Evolutionary conservation across 2,329 filamentous ascomycete species (phyloP).

Genomic region (Incumbomyces lentus): DNA sequence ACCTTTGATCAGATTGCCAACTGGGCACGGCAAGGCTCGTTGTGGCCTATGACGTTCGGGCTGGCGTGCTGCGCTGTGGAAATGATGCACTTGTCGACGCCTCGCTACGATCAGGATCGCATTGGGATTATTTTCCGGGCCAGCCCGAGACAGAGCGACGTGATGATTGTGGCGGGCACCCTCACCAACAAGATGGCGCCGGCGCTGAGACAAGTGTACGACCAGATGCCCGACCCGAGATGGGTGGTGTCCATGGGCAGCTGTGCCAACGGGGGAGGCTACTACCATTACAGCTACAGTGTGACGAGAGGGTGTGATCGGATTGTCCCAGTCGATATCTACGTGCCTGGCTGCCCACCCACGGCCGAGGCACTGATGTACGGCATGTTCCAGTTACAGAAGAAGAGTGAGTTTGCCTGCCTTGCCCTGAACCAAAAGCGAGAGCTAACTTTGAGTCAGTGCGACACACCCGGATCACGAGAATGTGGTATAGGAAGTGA

Average conservation of each 20-base stretch:
- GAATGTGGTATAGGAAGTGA: conserved; percentile 46
- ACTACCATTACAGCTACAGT: conserved; percentile 78
- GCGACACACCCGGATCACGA: conserved; percentile 35
- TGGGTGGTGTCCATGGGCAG: conserved; percentile 82
- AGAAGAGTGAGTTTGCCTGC: conserved; percentile 44
- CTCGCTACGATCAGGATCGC: conserved; percentile 80
- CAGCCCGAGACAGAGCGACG: conserved; percentile 76
- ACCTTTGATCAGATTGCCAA: conserved; percentile 60
- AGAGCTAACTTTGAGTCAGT: conserved; percentile 25
- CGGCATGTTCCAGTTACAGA: conserved; percentile 64
- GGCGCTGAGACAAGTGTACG: conserved; percentile 79
- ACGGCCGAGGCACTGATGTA: conserved; percentile 44
- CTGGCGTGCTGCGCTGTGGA: conserved; percentile 83
- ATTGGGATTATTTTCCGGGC: conserved; percentile 85
- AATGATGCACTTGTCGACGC: conserved; percentile 86
- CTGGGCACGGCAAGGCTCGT: conserved; percentile 73
- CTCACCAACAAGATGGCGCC: conserved; percentile 96
- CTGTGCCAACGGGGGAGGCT: conserved; percentile 74
- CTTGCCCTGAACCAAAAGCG: not conserved
- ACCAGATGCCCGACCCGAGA: conserved; percentile 86
- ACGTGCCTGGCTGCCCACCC: conserved; percentile 61
- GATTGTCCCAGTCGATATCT: conserved; percentile 69
- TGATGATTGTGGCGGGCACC: conserved; percentile 89
- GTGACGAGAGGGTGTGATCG: conserved; percentile 66
- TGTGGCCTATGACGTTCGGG: conserved; percentile 84